Base-by-base conservation (phyloP, 2,329 filamentous ascomycete genomes). In the Aspergillus terreus region DNA sequence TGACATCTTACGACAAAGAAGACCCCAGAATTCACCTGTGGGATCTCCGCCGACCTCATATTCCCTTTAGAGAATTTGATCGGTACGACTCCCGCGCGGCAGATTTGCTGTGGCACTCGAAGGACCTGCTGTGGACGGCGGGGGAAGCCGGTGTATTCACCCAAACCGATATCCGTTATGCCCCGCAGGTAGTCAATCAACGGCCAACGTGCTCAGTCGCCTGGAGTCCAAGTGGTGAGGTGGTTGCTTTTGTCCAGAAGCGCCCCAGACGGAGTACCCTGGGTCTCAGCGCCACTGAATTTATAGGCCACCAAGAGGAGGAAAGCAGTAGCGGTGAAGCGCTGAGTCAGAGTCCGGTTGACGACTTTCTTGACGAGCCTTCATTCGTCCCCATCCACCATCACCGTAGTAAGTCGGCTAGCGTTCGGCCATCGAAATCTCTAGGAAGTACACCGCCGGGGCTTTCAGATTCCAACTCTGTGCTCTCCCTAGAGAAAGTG, bases 41-140 rank as follows among this genome's bases (percentile, higher is more conserved):
- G 83, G 83, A 86, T 64, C 77, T 86, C 56, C 78, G 82, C 35
- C 76, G 83, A 32, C 82, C 82, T 5, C 74, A 78, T 58, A 68
- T 86, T n/a, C 83, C 83, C 1, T 84, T 82, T 60, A 76, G 81
- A 40, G 82, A 85, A 60, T 76, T 86, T 55, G 75, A 78, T 61
- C 78, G 77, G 50, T 81, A 82, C 60, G 71, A 76, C 44, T 76
- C 74, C 4, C 75, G 79, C 14, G 77, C 82, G 17, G 78, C 81
- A 21, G 83, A 85, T 59, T 70, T 86, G 64, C 72, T 86, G 14
- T 86, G 77, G 83, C 81, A 82, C 59, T 83, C 82, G 46, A 81
- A 82, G 65, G 82, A 85, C 63, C 71, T 83, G 6, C 71, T 86
- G 35, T 86, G 83, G 83, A 84, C 82, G 11, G 83, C 84, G 40